Percentiles rank a stretch among this genome's conserved stretches.
These are phyloP conservation scores for Fistulina hepatica DNA, from an alignment of 1,284 basidiomycete genomes.

Conservation along the genomic window DNA sequence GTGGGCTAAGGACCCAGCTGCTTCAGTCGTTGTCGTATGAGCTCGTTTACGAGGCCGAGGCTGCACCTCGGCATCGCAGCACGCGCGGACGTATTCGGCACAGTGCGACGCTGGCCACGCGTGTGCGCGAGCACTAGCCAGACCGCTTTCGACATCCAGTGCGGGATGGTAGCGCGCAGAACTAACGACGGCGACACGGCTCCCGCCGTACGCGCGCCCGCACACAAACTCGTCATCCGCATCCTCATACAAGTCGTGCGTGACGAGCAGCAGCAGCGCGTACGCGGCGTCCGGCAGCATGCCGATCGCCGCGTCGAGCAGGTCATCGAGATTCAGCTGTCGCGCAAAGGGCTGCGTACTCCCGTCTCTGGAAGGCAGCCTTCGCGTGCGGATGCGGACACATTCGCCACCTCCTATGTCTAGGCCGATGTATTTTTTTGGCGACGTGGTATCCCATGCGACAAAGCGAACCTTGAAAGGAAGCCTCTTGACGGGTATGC, in stretches of 20 bases:
- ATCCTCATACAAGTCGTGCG: conserved; percentile 25
- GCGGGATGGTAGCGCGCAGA: conserved; percentile 18
- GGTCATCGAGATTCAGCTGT: conserved; percentile 27
- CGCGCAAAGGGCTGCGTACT: conserved; percentile 18
- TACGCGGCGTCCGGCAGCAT: conserved; percentile 25
- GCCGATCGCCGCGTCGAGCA: conserved; percentile 25
- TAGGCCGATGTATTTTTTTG: conserved; percentile 18
- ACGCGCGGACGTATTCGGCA: conserved; percentile 15
- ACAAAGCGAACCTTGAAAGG: too few relatives aligned
- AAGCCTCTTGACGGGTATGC: conserved; percentile 20
- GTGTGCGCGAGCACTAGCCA: too few relatives aligned
- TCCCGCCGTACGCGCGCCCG: conserved; percentile 28
- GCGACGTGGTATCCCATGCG: too few relatives aligned
- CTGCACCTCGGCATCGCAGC: conserved; percentile 8
- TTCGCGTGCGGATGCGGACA: conserved; percentile 23
- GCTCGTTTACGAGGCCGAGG: conserved; percentile 9
- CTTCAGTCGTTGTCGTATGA: too few relatives aligned
- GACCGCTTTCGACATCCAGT: conserved; percentile 23
- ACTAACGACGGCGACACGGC: conserved; percentile 24
- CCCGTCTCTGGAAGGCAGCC: conserved; percentile 16
- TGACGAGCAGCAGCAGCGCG: conserved; percentile 23
- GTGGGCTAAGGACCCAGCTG: background rate
- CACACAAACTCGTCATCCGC: conserved; percentile 26
- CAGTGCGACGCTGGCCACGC: conserved; percentile 27
- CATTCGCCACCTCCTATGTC: conserved; percentile 20